Conservation (phyloP, 31 red algal species). For the Asparagopsis taxiformis region DNA sequence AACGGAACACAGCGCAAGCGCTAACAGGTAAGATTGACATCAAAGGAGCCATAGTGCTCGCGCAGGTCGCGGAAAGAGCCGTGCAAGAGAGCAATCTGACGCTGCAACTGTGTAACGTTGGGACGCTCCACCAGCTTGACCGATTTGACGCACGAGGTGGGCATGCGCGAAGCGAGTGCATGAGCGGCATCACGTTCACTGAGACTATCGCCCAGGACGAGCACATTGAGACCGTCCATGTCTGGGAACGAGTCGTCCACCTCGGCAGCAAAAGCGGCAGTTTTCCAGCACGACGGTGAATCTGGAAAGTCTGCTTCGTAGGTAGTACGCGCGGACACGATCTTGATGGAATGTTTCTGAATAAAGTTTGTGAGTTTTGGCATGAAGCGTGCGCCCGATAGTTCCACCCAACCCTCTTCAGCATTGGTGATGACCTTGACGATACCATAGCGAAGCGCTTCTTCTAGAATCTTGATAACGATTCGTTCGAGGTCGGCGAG, state of each 20-base stretch:
- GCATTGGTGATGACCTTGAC: constrained; percentile 95
- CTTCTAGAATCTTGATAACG: constrained; percentile 74
- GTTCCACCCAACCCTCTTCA: constrained; percentile 95
- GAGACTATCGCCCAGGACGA: constrained; percentile 85
- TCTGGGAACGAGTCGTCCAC: constrained; percentile 65
- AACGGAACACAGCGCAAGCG: not conserved
- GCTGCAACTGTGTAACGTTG: constrained; percentile 74
- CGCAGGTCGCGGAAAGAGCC: constrained; percentile 78
- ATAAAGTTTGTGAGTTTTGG: constrained; percentile 69
- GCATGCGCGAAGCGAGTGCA: constrained; percentile 46
- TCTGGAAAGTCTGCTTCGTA: constrained; percentile 84
- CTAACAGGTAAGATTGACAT: constrained; percentile 91
- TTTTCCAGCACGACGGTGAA: constrained; percentile 88
- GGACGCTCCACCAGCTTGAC: constrained; percentile 95
- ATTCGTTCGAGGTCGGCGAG: constrained; percentile 66
- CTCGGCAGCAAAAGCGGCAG: constrained; percentile 81
- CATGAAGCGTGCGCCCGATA: constrained; percentile 85
- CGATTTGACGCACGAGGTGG: constrained; percentile 79
- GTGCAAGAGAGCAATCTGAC: constrained; percentile 78
- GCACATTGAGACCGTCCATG: constrained; percentile 65
- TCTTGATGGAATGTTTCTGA: constrained; percentile 49
- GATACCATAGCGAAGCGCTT: constrained; percentile 74
- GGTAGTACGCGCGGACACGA: constrained; percentile 86
- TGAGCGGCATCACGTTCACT: constrained; percentile 95
- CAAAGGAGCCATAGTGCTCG: constrained; percentile 90